Conservation (phyloP, 306 rosid genomes). For the Trichosanthes cucumerina region DNA sequence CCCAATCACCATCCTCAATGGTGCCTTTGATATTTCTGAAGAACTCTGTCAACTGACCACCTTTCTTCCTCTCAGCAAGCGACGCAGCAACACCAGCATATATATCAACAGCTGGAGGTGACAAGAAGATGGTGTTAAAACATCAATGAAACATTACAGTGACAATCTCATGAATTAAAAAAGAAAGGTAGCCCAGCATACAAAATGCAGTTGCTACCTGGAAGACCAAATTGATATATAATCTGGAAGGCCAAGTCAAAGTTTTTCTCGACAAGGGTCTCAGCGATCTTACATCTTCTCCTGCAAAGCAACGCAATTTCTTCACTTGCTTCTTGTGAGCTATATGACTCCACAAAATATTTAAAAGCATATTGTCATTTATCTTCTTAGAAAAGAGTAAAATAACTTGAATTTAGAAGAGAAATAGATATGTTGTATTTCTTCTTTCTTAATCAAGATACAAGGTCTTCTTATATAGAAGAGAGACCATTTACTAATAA, state of each 20-base stretch:
- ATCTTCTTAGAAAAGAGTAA: background rate
- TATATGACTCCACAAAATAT: slow-evolving; percentile 5
- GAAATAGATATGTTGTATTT: no score
- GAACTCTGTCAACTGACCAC: slow-evolving; percentile 85
- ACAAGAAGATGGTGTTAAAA: slow-evolving; percentile 16
- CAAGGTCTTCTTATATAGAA: no score
- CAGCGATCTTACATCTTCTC: slow-evolving; percentile 89
- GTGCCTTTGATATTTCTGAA: slow-evolving; percentile 89
- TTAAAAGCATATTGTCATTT: background rate
- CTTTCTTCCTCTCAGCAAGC: slow-evolving; percentile 89
- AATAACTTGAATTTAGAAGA: no score
- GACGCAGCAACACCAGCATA: slow-evolving; percentile 95
- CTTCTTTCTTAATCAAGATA: no score
- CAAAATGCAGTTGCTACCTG: slow-evolving; percentile 42
- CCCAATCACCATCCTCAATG: slow-evolving; percentile 94
- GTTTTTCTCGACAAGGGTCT: slow-evolving; percentile 87
- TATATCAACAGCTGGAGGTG: slow-evolving; percentile 77
- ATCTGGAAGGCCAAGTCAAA: slow-evolving; percentile 94
- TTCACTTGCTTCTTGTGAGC: slow-evolving; percentile 10
- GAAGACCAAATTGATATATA: slow-evolving; percentile 84
- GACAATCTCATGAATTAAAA: background rate
- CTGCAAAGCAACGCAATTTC: slow-evolving; percentile 33
- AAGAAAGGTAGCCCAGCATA: background rate
- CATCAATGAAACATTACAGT: background rate
- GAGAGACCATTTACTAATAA: no score